A percentile compares a stretch with the other conserved stretches of the same genome.
These are phyloP conservation scores for Cadophora luteo-olivacea DNA, from an alignment of 2,329 filamentous ascomycete genomes.

Conservation along the genomic window DNA sequence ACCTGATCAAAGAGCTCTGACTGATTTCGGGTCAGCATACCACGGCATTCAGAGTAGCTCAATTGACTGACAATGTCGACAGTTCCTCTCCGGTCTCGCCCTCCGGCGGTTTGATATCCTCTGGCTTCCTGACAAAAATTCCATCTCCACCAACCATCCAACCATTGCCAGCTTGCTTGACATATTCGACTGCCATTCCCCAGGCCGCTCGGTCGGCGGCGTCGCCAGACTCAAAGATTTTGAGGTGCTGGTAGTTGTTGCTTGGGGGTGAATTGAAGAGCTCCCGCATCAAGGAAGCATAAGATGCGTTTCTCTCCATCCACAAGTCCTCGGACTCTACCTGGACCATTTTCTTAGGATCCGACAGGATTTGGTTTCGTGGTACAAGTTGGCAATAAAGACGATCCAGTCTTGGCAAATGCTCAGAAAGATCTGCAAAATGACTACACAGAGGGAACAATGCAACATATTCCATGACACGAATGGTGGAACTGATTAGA, in stretches of 20 bases:
- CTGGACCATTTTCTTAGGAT: slow-evolving; percentile 37
- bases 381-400: slow-evolving; percentile 62
- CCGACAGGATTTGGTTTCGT: slow-evolving; percentile 45
- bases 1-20: slow-evolving; percentile 36
- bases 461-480: slow-evolving; percentile 64
- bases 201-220: slow-evolving; percentile 53
- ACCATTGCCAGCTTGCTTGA: slow-evolving; percentile 46
- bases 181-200: slow-evolving; percentile 52
- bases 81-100: slow-evolving; percentile 22
- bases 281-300: slow-evolving; percentile 40
- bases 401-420: slow-evolving; percentile 57
- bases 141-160: slow-evolving; percentile 55
- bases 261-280: slow-evolving; percentile 39
- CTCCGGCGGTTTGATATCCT: slow-evolving; percentile 21
- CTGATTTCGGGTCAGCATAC: slow-evolving; percentile 29
- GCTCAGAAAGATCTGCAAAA: slow-evolving; percentile 55
- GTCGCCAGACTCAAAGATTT: slow-evolving; percentile 58
- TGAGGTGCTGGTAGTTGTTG: slow-evolving; percentile 52
- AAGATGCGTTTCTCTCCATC: slow-evolving; percentile 43
- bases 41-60: slow-evolving; percentile 10
- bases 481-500: slow-evolving; percentile 51
- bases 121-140: slow-evolving; percentile 49
- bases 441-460: slow-evolving; percentile 72
- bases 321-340: slow-evolving; percentile 43
- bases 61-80: slow-evolving; percentile 41